Conservation (phyloP, 148 eudicot genomes). For the Oxyria digyna region DNA sequence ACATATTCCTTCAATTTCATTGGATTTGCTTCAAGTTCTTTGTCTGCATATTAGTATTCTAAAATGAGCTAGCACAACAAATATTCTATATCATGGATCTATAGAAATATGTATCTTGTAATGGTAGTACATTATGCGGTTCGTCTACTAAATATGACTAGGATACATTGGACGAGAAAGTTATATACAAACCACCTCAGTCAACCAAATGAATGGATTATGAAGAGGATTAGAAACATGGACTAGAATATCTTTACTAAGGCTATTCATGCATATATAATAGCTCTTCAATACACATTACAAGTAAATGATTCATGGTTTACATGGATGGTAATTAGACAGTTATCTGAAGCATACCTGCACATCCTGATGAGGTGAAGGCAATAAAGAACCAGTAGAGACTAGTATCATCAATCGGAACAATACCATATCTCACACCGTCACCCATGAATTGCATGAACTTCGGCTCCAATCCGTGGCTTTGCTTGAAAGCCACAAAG, state of each 20-base stretch:
- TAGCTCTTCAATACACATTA: no score
- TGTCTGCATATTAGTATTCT: not conserved
- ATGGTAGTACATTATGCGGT: no score
- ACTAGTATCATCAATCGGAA: constrained; percentile 12
- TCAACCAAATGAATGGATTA: no score
- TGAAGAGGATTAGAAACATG: no score
- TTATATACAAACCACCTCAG: no score
- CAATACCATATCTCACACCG: constrained; percentile 8
- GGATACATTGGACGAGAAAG: no score
- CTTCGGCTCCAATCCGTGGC: constrained; percentile 13
- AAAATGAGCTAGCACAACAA: not conserved
- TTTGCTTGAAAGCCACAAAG: constrained; percentile 7
- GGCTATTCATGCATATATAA: no score
- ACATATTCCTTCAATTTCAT: constrained; percentile 6
- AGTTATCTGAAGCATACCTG: not conserved
- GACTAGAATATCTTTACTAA: no score
- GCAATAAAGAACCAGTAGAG: constrained; percentile 9
- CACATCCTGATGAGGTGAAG: not conserved
- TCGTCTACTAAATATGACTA: no score
- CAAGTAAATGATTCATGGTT: no score
- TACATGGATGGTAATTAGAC: not conserved
- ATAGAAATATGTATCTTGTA: no score
- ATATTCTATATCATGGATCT: not conserved
- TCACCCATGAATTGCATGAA: constrained; percentile 1
- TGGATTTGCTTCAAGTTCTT: constrained; percentile 7